Base-by-base conservation (phyloP, 108 stramenopile genomes). In the Phaeodactylum tricornutum region DNA sequence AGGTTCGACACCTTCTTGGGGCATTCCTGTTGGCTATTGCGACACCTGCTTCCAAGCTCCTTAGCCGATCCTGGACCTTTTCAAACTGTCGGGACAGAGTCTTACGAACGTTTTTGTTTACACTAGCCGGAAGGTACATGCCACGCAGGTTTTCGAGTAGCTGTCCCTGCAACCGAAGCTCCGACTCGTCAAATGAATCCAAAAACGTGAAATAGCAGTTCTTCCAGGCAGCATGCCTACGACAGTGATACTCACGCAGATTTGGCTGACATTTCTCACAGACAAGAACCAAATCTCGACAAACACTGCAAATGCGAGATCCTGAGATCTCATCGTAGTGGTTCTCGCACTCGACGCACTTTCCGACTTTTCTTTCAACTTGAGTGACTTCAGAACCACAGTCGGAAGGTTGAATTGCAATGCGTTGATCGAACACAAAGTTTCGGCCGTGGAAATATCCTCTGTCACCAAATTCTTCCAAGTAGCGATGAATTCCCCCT, bases 401-500 rank as follows among this genome's bases (percentile, higher is more conserved):
- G 2, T 62, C 61, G 8, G 23, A 50, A 36, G 81, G 66, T 43
- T 66, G 60, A 50, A 87, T 60, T 4, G 85, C 78, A 24, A 82
- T 74, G 33, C 85, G 61, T 50, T 80, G 72, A 57, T 97, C 96
- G 51, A 95, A 97, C 3, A 93, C 91, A 71, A 95, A 94, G 50
- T 93, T 87, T 45, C 82, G 79, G 7, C 96, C 96, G 42, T 69
- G 67, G 59, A 90, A 95, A 61, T 74, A 76, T 4, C 94, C 93
- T 37, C 61, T 43, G 29, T 65, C 65, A 8, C 84, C 87, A 55
- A 67, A 97, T 31, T 60, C 57, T 56, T 97, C 87, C 51, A 94
- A 60, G 68, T 97, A 97, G 3, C 93, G 71, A 57, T 94, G 91
- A 29, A 97, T 97, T 2, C 96, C 96, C 4, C 96, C 96, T 25